Base-by-base conservation (phyloP, 2,329 filamentous ascomycete genomes). In the Pyricularia grisea region DNA sequence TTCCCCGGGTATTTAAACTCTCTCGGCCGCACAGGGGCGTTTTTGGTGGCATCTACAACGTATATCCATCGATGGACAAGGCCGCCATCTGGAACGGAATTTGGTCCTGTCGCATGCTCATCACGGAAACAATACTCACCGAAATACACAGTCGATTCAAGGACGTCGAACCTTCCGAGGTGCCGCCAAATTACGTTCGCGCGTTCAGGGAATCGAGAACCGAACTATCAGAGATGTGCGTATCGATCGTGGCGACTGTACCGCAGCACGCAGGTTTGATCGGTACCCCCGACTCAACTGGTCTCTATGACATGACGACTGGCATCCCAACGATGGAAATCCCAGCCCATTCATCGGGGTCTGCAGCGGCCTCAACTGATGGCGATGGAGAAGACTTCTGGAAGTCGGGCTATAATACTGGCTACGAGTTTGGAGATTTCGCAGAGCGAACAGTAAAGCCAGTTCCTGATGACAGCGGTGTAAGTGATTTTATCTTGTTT, bases 231-330 rank as follows among this genome's bases (percentile, higher is more conserved):
- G 76, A 76, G 67, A 75, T 84, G 30, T 76, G 79, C 68, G 75
- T 79, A 63, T 79, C 79, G 31, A 79, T 84, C 65, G 75, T 81
- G 60, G 81, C 82, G 64, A 84, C 79, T 67, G 79, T 84, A 1
- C 83, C 83, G 0, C 83, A 85, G 72, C 80, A 84, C 71, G 81
- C 84, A 63, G 83, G 82, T 36, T 75, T 84, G n/a, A 77, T 85
- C 65, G 81, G 77, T 69, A 77, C 28, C 10, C 64, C 64, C 3
- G 64, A 66, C 27, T 36, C 64, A 6, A 63, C 23, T 28, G 60
- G 60, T 30, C 60, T 63, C 25, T 28, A 11, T 28, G 60, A 63
- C 60, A 63, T 17, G 23, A 30, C 60, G 60, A 63, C 60, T 6
- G 60, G 60, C 7, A 63, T 63, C 14, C 60, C 60, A 63, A 30